These are phyloP conservation scores for Casuarina glauca DNA, from an alignment of 306 rosid species.

Conservation along the genomic window DNA sequence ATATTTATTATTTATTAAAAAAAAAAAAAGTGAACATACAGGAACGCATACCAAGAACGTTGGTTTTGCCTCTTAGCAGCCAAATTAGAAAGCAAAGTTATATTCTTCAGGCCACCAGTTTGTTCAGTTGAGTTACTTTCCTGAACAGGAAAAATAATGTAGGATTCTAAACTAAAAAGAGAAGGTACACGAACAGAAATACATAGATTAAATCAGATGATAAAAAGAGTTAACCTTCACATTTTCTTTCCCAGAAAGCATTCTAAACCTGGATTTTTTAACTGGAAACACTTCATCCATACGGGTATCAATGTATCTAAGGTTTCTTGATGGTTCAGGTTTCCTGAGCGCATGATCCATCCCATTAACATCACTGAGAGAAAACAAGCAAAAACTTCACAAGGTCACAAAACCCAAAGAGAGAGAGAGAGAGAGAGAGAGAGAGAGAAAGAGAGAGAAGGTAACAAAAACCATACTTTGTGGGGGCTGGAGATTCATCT, in stretches of 20 bases:
- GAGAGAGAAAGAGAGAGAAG: conserved; percentile 15
- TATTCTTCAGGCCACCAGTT: conserved; percentile 45
- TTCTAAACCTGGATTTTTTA: conserved; percentile 49
- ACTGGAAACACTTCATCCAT: conserved; percentile 74
- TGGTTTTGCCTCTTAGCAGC: conserved; percentile 49
- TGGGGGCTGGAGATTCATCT: conserved; percentile 43
- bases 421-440: conserved; percentile 2
- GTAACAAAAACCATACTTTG: conserved; percentile 28
- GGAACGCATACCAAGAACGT: conserved; percentile 45
- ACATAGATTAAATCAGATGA: background rate
- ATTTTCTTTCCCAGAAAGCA: conserved; percentile 66
- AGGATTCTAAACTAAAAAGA: conserved; percentile 15
- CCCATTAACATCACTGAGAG: conserved; percentile 33
- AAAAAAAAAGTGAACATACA: background rate
- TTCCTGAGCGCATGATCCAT: conserved; percentile 45
- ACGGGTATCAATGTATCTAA: conserved; percentile 58
- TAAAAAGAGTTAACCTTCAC: conserved; percentile 52
- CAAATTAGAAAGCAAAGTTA: conserved; percentile 42
- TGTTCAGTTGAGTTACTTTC: conserved; percentile 56
- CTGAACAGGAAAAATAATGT: conserved; percentile 38
- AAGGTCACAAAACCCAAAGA: conserved; percentile 6
- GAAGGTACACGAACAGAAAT: background rate
- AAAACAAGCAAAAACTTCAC: conserved; percentile 22
- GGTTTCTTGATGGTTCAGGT: conserved; percentile 43
- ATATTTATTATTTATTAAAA: background rate